These are phyloP conservation scores for Cairneyella variabilis DNA, from an alignment of 495 filamentous ascomycete species.

Conservation along the genomic window DNA sequence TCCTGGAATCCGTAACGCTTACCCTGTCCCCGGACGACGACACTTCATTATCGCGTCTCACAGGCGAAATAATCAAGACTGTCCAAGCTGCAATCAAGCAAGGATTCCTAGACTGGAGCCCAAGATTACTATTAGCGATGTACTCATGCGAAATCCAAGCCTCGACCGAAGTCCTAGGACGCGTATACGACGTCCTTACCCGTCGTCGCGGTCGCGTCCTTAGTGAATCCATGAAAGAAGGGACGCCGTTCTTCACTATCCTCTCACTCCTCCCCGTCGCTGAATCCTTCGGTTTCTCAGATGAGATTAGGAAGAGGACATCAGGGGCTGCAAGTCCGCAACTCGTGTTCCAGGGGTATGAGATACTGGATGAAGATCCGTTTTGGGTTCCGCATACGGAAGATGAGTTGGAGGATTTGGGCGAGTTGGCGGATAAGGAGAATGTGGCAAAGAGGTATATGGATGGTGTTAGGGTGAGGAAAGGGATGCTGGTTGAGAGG, in stretches of 20 bases:
- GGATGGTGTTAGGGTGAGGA: conserved; percentile 78
- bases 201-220: conserved; percentile 86
- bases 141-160: conserved; percentile 98
- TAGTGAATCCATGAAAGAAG: conserved; percentile 88
- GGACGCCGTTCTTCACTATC: conserved; percentile 94
- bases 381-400: conserved; percentile 98
- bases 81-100: conserved; percentile 80
- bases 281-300: conserved; percentile 91
- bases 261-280: conserved; percentile 81
- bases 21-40: conserved; percentile 46
- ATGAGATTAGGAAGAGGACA: conserved; percentile 93
- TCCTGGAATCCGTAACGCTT: conserved; percentile 75
- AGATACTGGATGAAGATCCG: conserved; percentile 87
- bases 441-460: conserved; percentile 96
- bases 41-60: conserved; percentile 67
- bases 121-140: conserved; percentile 92
- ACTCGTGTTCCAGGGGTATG: conserved; percentile 88
- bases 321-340: conserved; percentile 88
- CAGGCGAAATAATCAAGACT: conserved; percentile 85
- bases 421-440: conserved; percentile 86
- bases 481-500: conserved; percentile 80
- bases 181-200: conserved; percentile 90
- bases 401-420: conserved; percentile 93
- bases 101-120: conserved; percentile 94
- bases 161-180: conserved; percentile 85